phyloP scores from a whole-genome alignment of 2,329 filamentous ascomycete genomes.

The Trichophyton equinum region DNA sequence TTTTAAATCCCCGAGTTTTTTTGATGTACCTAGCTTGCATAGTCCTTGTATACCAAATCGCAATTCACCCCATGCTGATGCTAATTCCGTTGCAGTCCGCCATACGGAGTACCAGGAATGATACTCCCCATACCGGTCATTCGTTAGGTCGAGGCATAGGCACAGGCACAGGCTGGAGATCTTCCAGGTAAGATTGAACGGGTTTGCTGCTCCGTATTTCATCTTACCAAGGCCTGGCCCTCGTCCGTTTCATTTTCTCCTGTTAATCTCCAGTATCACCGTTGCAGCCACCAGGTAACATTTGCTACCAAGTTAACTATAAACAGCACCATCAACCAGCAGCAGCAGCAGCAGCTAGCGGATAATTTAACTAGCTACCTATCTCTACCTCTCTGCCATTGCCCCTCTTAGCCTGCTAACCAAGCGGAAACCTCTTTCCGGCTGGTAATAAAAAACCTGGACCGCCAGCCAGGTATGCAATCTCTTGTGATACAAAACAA shows the following conservation, averaged over 20 bases:
- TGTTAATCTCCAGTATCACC: not conserved
- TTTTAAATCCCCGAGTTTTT: not conserved
- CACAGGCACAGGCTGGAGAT: not conserved
- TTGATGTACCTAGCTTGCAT: slow-evolving; percentile 1
- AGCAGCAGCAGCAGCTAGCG: not conserved
- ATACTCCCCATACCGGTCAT: not conserved
- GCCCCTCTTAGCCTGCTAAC: not conserved
- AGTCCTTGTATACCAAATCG: slow-evolving; percentile 2
- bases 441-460: not conserved
- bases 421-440: not conserved
- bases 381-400: not conserved
- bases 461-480: not conserved
- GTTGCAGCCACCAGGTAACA: no score
- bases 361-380: not conserved
- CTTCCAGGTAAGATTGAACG: not conserved
- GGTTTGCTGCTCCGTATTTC: not conserved
- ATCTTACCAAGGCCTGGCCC: not conserved
- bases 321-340: not conserved
- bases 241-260: not conserved
- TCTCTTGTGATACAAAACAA: not conserved
- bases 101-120: not conserved
- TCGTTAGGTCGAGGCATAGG: not conserved
- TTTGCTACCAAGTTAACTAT: no score
- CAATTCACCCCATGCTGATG: not conserved
- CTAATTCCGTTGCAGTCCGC: not conserved